A percentile compares a stretch with the other conserved stretches of the same genome.
These are phyloP conservation scores for Sarocladium kiliense DNA, from an alignment of 2,329 filamentous ascomycete species.

Conservation along the genomic window DNA sequence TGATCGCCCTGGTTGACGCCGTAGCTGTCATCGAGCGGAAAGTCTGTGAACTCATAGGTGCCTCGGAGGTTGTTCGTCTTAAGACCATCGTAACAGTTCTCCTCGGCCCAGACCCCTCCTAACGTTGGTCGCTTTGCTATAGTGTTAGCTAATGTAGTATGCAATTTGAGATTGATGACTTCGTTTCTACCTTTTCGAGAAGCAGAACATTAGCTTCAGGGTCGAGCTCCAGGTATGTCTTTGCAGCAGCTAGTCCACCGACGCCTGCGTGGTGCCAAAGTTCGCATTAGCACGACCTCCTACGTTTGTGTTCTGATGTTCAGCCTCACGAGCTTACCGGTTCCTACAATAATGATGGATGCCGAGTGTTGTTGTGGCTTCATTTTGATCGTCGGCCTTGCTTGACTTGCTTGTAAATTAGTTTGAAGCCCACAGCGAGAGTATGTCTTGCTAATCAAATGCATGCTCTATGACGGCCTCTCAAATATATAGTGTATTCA, in stretches of 20 bases:
- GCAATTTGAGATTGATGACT: no score
- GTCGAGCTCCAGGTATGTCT: constrained; percentile 1
- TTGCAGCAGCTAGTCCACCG: constrained; percentile 3
- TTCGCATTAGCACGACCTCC: no score
- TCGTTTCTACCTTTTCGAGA: constrained; percentile 11
- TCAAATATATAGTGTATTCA: no score
- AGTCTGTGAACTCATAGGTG: constrained; percentile 69
- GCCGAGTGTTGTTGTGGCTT: neutral
- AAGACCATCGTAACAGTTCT: constrained; percentile 52
- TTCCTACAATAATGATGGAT: neutral
- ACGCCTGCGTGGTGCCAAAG: no score
- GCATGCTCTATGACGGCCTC: no score
- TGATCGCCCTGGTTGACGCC: constrained; percentile 39
- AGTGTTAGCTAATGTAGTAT: neutral
- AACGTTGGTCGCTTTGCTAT: neutral
- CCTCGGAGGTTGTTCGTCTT: constrained; percentile 71
- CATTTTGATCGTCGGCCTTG: neutral
- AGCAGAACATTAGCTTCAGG: constrained; percentile 10
- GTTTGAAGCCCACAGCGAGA: no score
- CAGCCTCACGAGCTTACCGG: neutral
- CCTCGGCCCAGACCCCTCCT: constrained; percentile 13
- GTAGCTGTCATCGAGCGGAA: constrained; percentile 59
- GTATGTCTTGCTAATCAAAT: no score
- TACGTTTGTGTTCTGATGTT: no score
- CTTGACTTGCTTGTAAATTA: no score